These are phyloP conservation scores for Cajanus cajan DNA, from an alignment of 306 rosid genomes.

Conservation along the genomic window DNA sequence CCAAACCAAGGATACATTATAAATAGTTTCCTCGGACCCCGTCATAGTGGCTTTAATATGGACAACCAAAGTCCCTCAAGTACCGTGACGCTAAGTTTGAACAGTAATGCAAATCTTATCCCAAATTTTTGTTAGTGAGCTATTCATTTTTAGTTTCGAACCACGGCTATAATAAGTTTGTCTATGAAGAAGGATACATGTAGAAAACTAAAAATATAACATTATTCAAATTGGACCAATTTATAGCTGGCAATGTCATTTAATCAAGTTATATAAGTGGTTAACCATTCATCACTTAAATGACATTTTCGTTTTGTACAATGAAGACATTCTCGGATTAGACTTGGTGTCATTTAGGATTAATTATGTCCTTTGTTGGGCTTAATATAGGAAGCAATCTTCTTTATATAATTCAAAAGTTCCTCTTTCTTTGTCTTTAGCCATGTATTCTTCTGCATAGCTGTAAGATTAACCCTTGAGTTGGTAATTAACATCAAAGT, in stretches of 20 bases:
- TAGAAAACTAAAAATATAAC: background rate
- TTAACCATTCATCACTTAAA: background rate
- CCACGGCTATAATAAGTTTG: background rate
- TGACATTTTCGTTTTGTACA: background rate
- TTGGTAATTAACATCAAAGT: background rate
- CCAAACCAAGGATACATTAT: background rate
- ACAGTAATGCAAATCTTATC: background rate
- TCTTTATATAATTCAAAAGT: background rate
- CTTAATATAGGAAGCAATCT: background rate
- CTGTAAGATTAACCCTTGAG: background rate
- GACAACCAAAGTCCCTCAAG: constrained; percentile 2
- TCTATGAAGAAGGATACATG: background rate
- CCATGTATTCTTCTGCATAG: background rate
- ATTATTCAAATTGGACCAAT: background rate
- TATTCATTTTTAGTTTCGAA: too few species aligned
- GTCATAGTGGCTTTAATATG: background rate
- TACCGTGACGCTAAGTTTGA: background rate
- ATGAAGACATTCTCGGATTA: background rate
- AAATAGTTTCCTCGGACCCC: constrained; percentile 34
- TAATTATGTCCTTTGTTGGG: background rate
- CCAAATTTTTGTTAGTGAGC: background rate
- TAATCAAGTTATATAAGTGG: background rate
- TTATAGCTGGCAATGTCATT: background rate
- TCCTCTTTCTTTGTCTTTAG: background rate
- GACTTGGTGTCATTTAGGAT: background rate